Evolutionary conservation across 2,329 filamentous ascomycete species (phyloP).

Genomic region (Penicillium fuscoglaucum): DNA sequence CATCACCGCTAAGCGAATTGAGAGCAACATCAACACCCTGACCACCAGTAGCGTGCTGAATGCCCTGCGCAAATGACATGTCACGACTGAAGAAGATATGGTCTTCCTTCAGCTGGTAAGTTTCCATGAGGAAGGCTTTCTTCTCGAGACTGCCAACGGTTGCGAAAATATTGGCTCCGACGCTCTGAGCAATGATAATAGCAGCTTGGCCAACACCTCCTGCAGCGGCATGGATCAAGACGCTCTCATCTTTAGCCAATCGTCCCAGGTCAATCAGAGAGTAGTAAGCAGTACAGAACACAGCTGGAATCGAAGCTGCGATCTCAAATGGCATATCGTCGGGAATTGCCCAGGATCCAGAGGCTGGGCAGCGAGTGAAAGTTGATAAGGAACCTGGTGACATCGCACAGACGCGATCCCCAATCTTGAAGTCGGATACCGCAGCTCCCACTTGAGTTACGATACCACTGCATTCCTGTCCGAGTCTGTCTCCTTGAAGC

Average conservation of each 20-base stretch:
- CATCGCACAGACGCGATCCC: constrained; percentile 47
- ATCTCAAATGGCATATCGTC: constrained; percentile 26
- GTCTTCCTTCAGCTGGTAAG: constrained; percentile 14
- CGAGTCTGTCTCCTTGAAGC: constrained; percentile 30
- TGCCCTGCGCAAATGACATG: constrained; percentile 24
- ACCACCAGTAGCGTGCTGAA: constrained; percentile 29
- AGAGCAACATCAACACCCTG: constrained; percentile 33
- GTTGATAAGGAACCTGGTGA: constrained; percentile 31
- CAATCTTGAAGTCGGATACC: constrained; percentile 34
- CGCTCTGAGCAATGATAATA: constrained; percentile 25
- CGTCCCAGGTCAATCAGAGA: constrained; percentile 28
- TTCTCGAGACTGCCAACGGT: constrained; percentile 27
- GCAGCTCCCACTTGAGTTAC: constrained; percentile 33
- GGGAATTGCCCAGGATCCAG: constrained; percentile 35
- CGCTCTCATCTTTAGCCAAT: constrained; percentile 22
- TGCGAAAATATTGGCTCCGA: constrained; percentile 27
- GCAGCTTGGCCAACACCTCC: constrained; percentile 30
- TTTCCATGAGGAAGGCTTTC: constrained; percentile 24
- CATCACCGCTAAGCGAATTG: constrained; percentile 32
- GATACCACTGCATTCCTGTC: constrained; percentile 44
- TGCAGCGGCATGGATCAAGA: constrained; percentile 29
- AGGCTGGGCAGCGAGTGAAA: constrained; percentile 33
- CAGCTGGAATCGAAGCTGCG: constrained; percentile 31
- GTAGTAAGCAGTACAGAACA: constrained; percentile 30
- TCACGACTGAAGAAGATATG: constrained; percentile 25